These are phyloP conservation scores for Pleochaeta shiraiana DNA, from an alignment of 2,329 filamentous ascomycete species.

Conservation along the genomic window DNA sequence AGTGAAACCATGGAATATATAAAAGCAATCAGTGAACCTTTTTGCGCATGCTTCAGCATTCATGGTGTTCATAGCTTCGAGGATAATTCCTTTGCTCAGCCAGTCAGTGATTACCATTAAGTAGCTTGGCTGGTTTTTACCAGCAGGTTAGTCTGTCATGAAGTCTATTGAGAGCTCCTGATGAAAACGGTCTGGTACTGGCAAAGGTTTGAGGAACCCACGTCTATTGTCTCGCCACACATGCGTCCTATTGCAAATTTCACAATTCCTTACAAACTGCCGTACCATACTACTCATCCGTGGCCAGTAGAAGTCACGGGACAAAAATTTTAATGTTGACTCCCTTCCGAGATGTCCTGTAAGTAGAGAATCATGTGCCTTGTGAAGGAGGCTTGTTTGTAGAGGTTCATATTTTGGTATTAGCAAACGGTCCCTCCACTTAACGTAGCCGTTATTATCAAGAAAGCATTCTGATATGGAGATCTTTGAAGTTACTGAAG, in stretches of 20 bases:
- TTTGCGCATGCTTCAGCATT: neutral
- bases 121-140: neutral
- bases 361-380: neutral
- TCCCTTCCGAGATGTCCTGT: neutral
- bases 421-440: neutral
- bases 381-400: neutral
- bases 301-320: neutral
- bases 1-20: neutral
- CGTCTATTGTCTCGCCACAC: neutral
- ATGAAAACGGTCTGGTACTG: too few relatives aligned
- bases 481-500: neutral
- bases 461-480: constrained; percentile 2
- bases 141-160: neutral
- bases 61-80: neutral
- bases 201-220: constrained; percentile 4
- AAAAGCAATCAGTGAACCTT: neutral
- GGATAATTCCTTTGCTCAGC: neutral
- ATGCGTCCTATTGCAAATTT: neutral
- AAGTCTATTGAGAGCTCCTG: constrained; percentile 5
- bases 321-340: neutral
- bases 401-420: neutral
- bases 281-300: too few relatives aligned
- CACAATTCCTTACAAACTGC: neutral
- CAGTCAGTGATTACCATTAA: neutral
- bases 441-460: neutral